Conservation (phyloP, 768 basidiomycete species). For the Suillus lakei region DNA sequence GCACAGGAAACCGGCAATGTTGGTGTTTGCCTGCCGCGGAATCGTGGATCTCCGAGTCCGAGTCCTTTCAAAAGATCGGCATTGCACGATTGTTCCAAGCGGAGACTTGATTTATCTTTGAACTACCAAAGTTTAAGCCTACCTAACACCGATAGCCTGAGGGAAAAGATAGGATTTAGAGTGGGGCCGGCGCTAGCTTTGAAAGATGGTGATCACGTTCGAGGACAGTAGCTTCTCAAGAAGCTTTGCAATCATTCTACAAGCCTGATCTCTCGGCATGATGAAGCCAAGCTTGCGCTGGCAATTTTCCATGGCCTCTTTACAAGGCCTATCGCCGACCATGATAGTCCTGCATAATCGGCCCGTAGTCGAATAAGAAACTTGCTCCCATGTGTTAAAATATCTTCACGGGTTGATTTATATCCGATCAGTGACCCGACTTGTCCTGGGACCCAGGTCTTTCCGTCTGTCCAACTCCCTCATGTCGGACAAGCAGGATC, state of each 20-base stretch:
- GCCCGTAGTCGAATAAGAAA: not conserved
- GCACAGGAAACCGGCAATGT: no score
- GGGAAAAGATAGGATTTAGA: not conserved
- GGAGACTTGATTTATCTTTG: not conserved
- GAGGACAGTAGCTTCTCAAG: no score
- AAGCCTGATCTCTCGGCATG: not conserved
- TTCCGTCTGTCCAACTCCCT: slow-evolving; percentile 69
- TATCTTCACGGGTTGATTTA: not conserved
- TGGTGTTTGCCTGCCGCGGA: not conserved
- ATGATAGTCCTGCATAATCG: not conserved
- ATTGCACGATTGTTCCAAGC: not conserved
- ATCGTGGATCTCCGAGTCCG: not conserved
- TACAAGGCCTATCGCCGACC: slow-evolving; percentile 5
- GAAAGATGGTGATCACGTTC: no score
- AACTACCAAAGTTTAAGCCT: no score
- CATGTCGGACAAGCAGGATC: slow-evolving; percentile 50
- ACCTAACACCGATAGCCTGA: not conserved
- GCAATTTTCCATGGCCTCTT: not conserved
- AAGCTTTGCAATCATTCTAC: no score
- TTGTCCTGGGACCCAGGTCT: slow-evolving; percentile 81
- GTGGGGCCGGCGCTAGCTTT: not conserved
- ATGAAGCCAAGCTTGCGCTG: not conserved
- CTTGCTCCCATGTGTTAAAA: not conserved
- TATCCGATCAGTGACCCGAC: slow-evolving; percentile 63
- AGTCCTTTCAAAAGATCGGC: not conserved